Base-by-base conservation (phyloP, 441 rosid species). In the Bocquillonia castaneifolia region DNA sequence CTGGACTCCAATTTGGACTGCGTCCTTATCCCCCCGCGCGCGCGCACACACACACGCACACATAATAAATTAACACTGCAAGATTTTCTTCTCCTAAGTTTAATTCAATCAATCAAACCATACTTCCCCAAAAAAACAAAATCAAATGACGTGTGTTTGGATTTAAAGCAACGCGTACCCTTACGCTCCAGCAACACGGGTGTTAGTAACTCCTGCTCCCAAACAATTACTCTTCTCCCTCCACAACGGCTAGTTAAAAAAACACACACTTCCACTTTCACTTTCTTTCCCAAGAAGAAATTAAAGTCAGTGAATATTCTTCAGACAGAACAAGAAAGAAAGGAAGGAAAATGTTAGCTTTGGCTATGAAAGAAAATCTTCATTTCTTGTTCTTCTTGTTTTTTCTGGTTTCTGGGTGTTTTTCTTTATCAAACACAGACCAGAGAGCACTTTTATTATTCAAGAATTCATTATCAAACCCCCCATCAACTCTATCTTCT, bases 381-480 rank as follows among this genome's bases (percentile, higher is more conserved):
- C n/a, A 1, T 18, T 36, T 23, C 18, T 61, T 32, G 63, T 52
- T 47, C 70, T 10, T 59, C 67, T 68, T 67, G 2, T 31, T 10
- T 20, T 54, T 54, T 22, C 60, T 37, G 72, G 13, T 61, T 9
- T 66, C 32, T 17, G 68, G 23, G 28, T 25, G 59, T 17, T 63
- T 0, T 34, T 45, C 58, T 64, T 74, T 48, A 6, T 62, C 79
- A 1, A 54, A 20, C 10, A 13, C 60, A 1, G 83, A 82, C 53
- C 68, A 20, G 17, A 12, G 23, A 31, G 67, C 77, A 8, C 69
- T 82, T 3, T 72, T 73, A 29, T 73, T 59, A 45, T 82, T 82
- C 75, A 79, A 79, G 31, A 32, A 70, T 6, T 77, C 78, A 5
- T 45, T 71, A 32, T 32, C 54, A 13, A 72, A 20, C 53, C 32